Percentiles rank a stretch among this genome's conserved stretches.
Conservation (phyloP, 768 basidiomycete genomes). For the Phlegmacium glaucopus region DNA sequence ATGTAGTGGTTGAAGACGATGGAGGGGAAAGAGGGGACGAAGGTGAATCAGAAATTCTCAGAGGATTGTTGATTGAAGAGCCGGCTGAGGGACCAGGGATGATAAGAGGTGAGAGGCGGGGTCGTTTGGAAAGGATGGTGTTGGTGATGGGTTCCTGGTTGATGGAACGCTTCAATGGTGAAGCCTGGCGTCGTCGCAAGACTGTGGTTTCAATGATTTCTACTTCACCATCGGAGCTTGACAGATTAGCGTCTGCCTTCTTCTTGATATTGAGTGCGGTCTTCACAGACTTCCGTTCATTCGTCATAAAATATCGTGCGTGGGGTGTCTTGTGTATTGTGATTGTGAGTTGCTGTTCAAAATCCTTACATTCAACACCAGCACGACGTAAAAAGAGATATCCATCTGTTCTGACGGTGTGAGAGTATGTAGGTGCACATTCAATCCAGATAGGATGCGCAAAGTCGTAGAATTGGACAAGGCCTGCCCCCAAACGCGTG, state of each 20-base stretch:
- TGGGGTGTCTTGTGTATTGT: neutral
- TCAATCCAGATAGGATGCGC: conserved; percentile 4
- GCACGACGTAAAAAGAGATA: conserved; percentile 8
- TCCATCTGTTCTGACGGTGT: conserved; percentile 9
- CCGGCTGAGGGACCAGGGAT: too few species aligned
- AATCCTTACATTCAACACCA: conserved; percentile 1
- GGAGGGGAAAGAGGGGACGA: neutral
- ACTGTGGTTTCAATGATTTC: too few species aligned
- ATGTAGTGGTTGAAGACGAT: neutral
- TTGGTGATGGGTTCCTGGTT: too few species aligned
- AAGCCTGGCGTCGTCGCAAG: too few species aligned
- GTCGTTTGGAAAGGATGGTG: too few species aligned
- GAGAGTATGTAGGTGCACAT: conserved; percentile 3
- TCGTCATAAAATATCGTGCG: neutral
- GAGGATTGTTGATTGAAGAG: too few species aligned
- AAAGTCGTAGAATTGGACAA: conserved; percentile 7
- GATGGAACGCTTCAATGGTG: too few species aligned
- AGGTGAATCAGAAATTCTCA: too few species aligned
- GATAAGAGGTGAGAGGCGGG: too few species aligned
- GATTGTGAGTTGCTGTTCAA: neutral
- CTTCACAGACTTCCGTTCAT: neutral
- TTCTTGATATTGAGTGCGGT: neutral
- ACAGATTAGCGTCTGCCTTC: neutral
- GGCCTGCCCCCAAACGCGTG: neutral
- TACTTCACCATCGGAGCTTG: neutral